Evolutionary conservation across 2,329 filamentous ascomycete species (phyloP).

Genomic region (Nothomitra cinnamomea): DNA sequence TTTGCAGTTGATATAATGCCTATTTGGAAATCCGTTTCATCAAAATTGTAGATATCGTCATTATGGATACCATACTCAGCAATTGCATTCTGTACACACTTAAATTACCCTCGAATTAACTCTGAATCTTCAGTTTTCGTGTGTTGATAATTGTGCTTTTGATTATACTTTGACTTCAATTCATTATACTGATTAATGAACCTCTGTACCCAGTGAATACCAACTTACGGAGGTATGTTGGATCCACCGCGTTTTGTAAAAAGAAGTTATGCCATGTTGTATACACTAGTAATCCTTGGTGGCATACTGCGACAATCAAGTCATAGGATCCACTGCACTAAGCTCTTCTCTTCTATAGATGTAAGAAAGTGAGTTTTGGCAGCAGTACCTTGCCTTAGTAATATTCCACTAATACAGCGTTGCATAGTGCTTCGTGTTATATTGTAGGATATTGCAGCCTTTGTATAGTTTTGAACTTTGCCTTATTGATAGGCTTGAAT

Average conservation of each 20-base stretch:
- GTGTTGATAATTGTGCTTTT: slow-evolving; percentile 1
- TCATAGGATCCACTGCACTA: neutral
- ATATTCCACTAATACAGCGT: slow-evolving; percentile 1
- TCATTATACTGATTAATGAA: slow-evolving; percentile 3
- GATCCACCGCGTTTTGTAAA: neutral
- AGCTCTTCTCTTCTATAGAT: too few relatives aligned
- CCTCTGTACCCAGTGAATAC: slow-evolving; percentile 1
- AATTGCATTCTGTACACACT: slow-evolving; percentile 2
- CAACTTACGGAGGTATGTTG: neutral
- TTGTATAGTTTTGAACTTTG: neutral
- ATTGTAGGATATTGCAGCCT: neutral
- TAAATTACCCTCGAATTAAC: slow-evolving; percentile 1
- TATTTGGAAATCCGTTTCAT: slow-evolving; percentile 8
- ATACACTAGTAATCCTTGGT: neutral
- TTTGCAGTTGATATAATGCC: slow-evolving; percentile 4
- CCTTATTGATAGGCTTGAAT: neutral
- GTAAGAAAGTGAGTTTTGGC: neutral
- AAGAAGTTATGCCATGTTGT: neutral
- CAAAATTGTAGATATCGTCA: slow-evolving; percentile 11
- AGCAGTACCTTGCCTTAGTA: neutral
- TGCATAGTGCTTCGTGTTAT: neutral
- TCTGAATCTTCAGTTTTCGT: slow-evolving; percentile 2
- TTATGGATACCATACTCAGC: slow-evolving; percentile 9
- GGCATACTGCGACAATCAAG: neutral
- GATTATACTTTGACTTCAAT: slow-evolving; percentile 2